Conservation (phyloP, 2,329 filamentous ascomycete genomes). For the Xylaria multiplex region DNA sequence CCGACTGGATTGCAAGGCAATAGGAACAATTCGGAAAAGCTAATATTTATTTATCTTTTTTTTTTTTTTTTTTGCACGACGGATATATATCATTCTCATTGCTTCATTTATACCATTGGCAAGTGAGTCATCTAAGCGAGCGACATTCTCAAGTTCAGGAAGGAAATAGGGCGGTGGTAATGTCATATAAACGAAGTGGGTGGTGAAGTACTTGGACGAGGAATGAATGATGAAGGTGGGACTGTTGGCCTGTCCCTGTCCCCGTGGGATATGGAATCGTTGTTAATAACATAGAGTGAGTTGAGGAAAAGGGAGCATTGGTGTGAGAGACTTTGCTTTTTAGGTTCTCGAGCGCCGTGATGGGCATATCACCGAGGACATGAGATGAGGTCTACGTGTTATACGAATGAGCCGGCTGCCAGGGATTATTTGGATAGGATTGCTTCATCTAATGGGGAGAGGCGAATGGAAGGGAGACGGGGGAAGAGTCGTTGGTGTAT, state of each 20-base stretch:
- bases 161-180: not conserved
- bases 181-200: not conserved
- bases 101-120: slow-evolving; percentile 14
- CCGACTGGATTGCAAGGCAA: slow-evolving; percentile 24
- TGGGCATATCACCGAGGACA: slow-evolving; percentile 5
- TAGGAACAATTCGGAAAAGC: slow-evolving; percentile 37
- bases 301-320: not conserved
- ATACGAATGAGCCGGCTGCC: not conserved
- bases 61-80: slow-evolving; percentile 4
- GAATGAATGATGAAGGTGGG: slow-evolving; percentile 7
- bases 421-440: not conserved
- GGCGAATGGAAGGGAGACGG: not conserved
- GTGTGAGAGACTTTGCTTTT: not conserved
- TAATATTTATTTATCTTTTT: not conserved
- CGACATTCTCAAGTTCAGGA: slow-evolving; percentile 3
- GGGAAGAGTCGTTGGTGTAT: slow-evolving; percentile 2
- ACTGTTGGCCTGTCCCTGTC: not conserved
- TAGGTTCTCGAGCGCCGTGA: not conserved
- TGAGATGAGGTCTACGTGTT: not conserved
- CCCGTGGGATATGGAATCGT: not conserved
- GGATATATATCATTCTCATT: slow-evolving; percentile 18
- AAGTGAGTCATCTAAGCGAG: slow-evolving; percentile 17
- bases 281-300: slow-evolving; percentile 8
- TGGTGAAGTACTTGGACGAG: not conserved
- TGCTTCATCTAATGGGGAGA: not conserved